phyloP scores from a whole-genome alignment of 1,284 basidiomycete species.

The Amylostereum areolatum region DNA sequence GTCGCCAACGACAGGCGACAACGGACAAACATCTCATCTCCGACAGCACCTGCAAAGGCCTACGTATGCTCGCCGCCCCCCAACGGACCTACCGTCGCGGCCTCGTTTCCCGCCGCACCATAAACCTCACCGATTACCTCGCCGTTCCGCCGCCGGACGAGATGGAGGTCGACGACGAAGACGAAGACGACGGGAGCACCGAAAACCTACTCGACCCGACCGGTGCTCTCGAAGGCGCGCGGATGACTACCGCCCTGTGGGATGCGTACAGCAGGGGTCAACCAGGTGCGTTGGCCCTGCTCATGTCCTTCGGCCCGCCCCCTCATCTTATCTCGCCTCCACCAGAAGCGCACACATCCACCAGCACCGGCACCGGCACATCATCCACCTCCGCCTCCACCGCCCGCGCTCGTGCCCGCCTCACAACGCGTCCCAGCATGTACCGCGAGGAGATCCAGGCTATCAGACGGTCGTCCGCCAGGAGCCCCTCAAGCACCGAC shows the following conservation, averaged over 20 bases:
- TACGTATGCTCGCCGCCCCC: conserved; percentile 49
- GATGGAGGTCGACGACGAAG: conserved; percentile 46
- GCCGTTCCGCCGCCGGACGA: conserved; percentile 42
- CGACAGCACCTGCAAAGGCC: conserved; percentile 53
- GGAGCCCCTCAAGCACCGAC: too few species aligned
- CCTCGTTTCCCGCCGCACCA: conserved; percentile 24
- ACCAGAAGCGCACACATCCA: too few species aligned
- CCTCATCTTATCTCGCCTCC: too few species aligned
- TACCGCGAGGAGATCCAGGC: too few species aligned
- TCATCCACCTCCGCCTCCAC: too few species aligned
- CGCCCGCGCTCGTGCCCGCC: too few species aligned
- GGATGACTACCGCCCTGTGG: conserved; percentile 49
- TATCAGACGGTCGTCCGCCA: too few species aligned
- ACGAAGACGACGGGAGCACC: conserved; percentile 62
- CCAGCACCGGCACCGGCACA: too few species aligned
- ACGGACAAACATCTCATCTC: conserved; percentile 57
- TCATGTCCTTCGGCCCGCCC: too few species aligned
- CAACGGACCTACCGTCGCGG: conserved; percentile 43
- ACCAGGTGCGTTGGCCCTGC: too few species aligned
- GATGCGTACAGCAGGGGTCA: conserved; percentile 15
- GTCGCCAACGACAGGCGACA: conserved; percentile 43
- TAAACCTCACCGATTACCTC: conserved; percentile 39
- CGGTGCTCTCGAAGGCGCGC: conserved; percentile 41
- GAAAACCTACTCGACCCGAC: conserved; percentile 29
- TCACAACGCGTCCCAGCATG: too few species aligned